phyloP scores from a whole-genome alignment of 805 yeast species.

The Kregervanrija fluxuum region DNA sequence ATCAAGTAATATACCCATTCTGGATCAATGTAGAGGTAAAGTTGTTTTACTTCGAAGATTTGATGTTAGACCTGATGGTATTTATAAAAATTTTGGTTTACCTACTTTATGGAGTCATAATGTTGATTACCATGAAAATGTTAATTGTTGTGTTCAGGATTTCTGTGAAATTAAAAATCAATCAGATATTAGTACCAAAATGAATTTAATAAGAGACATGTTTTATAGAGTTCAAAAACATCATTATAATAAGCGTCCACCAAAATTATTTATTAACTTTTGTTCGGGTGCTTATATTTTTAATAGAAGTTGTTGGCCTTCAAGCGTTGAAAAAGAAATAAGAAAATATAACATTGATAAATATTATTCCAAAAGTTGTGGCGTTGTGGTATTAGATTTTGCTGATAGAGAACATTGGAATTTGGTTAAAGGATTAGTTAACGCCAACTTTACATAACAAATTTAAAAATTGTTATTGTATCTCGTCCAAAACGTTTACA shows the following conservation, averaged over 20 bases:
- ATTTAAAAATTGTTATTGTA: background rate
- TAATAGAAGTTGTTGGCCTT: constrained; percentile 70
- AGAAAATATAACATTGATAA: constrained; percentile 35
- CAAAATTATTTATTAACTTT: constrained; percentile 62
- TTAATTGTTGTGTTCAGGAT: constrained; percentile 60
- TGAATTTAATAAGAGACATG: constrained; percentile 48
- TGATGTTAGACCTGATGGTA: constrained; percentile 45
- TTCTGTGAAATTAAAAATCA: constrained; percentile 54
- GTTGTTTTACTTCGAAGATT: constrained; percentile 62
- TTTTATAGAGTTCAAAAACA: constrained; percentile 42
- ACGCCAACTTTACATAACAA: constrained; percentile 33
- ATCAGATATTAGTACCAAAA: constrained; percentile 50
- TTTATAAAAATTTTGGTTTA: constrained; percentile 43
- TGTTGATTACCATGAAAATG: constrained; percentile 59
- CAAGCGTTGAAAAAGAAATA: constrained; percentile 50
- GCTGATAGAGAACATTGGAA: constrained; percentile 58
- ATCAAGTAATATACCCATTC: constrained; percentile 44
- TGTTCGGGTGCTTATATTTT: constrained; percentile 70
- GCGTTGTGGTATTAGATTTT: constrained; percentile 63
- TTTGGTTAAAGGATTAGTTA: constrained; percentile 41
- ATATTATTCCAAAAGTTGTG: constrained; percentile 48
- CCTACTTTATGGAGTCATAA: constrained; percentile 68
- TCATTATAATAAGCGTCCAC: constrained; percentile 25
- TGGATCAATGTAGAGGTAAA: constrained; percentile 63
- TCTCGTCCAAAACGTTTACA: too few species aligned